phyloP scores from a whole-genome alignment of 805 yeast genomes.

The Kuraishia hungarica region DNA sequence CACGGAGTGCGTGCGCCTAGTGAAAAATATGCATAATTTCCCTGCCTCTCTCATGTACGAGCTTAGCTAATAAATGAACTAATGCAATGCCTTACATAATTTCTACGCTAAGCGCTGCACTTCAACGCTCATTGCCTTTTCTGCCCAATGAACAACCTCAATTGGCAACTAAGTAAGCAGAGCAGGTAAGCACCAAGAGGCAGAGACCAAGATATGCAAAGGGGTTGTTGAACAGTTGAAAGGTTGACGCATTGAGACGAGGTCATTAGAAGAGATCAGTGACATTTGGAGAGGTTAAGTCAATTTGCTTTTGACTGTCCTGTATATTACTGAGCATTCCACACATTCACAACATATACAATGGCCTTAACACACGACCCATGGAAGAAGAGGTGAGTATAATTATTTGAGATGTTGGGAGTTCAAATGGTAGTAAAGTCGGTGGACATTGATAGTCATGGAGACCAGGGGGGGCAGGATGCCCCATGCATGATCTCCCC shows the following conservation, averaged over 20 bases:
- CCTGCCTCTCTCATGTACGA: background rate
- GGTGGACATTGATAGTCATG: no score
- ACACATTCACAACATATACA: background rate
- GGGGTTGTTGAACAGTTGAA: no score
- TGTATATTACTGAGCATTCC: no score
- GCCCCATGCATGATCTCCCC: no score
- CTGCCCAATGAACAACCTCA: background rate
- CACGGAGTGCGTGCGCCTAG: background rate
- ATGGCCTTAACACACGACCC: conserved; percentile 28
- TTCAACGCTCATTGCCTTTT: background rate
- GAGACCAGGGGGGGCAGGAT: no score
- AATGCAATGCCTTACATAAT: background rate
- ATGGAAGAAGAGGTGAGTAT: conserved; percentile 34
- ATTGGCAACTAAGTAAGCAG: background rate
- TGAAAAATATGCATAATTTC: background rate
- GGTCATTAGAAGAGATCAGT: no score
- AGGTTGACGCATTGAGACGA: no score
- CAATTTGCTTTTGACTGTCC: no score
- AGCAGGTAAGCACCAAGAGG: background rate
- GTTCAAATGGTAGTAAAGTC: no score
- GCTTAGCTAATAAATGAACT: background rate
- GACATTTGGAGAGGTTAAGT: no score
- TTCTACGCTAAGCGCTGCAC: background rate
- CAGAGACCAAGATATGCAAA: background rate
- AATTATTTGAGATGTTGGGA: background rate